Percentiles rank a stretch among this genome's conserved stretches.
Conservation (phyloP, 768 basidiomycete genomes). For the Pilatotrama ljubarskyi region DNA sequence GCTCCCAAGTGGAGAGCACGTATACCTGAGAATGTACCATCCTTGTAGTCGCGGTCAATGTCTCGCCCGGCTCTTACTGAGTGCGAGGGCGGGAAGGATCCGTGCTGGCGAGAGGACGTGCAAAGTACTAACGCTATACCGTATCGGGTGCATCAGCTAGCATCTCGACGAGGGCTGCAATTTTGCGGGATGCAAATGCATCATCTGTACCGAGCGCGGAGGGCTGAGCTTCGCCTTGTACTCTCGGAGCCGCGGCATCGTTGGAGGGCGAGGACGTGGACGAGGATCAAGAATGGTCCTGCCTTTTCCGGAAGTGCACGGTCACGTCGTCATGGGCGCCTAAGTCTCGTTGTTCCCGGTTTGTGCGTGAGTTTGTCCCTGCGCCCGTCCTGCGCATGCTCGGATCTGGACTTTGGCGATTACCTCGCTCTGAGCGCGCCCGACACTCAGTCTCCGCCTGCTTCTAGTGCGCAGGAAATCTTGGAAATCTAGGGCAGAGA, state of each 20-base stretch:
- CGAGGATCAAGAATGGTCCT: neutral
- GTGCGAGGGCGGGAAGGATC: neutral
- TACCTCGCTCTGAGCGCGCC: constrained; percentile 4
- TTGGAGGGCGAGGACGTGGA: neutral
- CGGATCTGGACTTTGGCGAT: neutral
- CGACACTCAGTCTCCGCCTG: neutral
- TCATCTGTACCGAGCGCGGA: neutral
- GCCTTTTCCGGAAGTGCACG: neutral
- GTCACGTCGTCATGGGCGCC: neutral
- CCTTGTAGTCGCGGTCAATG: constrained; percentile 13
- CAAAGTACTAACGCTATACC: constrained; percentile 13
- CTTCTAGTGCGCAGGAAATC: neutral
- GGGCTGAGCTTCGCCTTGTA: neutral
- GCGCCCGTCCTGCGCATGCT: neutral
- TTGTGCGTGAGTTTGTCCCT: constrained; percentile 8
- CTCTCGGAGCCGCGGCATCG: neutral
- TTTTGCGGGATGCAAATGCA: neutral
- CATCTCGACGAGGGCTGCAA: neutral
- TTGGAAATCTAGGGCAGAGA: neutral
- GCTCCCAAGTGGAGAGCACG: neutral
- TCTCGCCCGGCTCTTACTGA: neutral
- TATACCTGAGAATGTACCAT: neutral
- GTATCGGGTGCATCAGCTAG: constrained; percentile 1
- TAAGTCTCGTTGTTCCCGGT: constrained; percentile 7
- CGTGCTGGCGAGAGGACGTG: neutral